Base-by-base conservation (phyloP, 1,284 basidiomycete species). In the Trichosporon sp. region DNA sequence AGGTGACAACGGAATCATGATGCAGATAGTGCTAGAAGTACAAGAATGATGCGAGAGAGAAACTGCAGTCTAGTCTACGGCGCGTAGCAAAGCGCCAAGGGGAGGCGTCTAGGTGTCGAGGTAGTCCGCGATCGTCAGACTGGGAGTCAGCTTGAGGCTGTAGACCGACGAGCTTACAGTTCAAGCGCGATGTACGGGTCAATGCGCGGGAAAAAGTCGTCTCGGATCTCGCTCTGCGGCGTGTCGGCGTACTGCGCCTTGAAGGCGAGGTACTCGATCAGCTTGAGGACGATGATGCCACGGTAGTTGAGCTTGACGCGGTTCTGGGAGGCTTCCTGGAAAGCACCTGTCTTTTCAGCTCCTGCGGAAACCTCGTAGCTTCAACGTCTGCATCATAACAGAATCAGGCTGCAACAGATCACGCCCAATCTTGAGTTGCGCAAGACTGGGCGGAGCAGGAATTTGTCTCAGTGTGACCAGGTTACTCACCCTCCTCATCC, bases 171-270 rank as follows among this genome's bases (percentile, higher is more conserved):
- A n/a, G 75, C 84, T 71, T 69, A 85, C 84, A 86, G 75, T 67
- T 86, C 85, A 19, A 86, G 74, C 6, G 84, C 84, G 59, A 85
- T 83, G 71, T 85, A 84, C 2, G 84, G 84, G 40, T 83, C 83
- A 61, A 86, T 84, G 23, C 84, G 73, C 33, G 82, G 80, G 64
- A 80, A 74, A 68, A 85, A 86, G 65, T 85, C 84, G 54, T 85
- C 84, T 27, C 81, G 77, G 59, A 83, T 81, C 37, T 82, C 80
- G 31, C 79, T 78, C 10, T 75, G 68, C 37, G 75, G 75, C 23
- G 80, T 76, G 31, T 82, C 75, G 23, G 71, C 69, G 67, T 83
- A 85, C 65, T 82, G 78, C 5, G 81, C 76, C 70, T 84, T 84
- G 78, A 82, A 85, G 33, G 82, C 76, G 3, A 86, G 80, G 69